A percentile compares a stretch with the other conserved stretches of the same genome.
Conservation (phyloP, 345 rosid genomes). For the Odontarrhena argentea region DNA sequence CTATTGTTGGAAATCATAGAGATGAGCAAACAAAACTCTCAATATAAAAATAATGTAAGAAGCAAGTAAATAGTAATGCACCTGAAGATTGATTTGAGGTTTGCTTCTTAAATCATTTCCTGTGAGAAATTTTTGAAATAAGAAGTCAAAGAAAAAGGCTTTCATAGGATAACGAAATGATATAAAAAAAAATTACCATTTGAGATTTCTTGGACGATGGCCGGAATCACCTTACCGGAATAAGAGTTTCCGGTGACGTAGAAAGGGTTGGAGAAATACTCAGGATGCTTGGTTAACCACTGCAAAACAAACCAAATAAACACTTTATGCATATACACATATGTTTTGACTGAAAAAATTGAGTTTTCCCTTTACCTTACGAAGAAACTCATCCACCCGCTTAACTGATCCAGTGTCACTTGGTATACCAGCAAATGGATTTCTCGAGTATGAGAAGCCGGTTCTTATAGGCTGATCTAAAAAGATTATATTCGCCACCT, state of each 20-base stretch:
- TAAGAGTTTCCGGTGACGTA: conserved; percentile 35
- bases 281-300: conserved; percentile 37
- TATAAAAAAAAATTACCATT: conserved; percentile 7
- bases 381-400: conserved; percentile 51
- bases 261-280: conserved; percentile 29
- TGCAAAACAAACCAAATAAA: conserved; percentile 15
- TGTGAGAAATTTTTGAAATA: conserved; percentile 37
- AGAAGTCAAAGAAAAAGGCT: conserved; percentile 6
- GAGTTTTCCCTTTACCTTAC: conserved; percentile 40
- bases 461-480: conserved; percentile 70
- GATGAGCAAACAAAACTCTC: not conserved
- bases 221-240: conserved; percentile 29
- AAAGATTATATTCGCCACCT: conserved; percentile 66
- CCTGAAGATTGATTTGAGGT: conserved; percentile 63
- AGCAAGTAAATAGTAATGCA: conserved; percentile 27
- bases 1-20: conserved; percentile 35
- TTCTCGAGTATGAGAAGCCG: conserved; percentile 66
- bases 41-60: not conserved
- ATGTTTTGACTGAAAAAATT: conserved; percentile 14
- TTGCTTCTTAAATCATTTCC: conserved; percentile 52
- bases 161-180: not conserved
- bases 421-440: conserved; percentile 38
- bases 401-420: conserved; percentile 50
- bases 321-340: not conserved
- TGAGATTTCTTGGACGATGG: conserved; percentile 33